phyloP scores from a whole-genome alignment of 805 yeast species.

The Yarrowia bubula region DNA sequence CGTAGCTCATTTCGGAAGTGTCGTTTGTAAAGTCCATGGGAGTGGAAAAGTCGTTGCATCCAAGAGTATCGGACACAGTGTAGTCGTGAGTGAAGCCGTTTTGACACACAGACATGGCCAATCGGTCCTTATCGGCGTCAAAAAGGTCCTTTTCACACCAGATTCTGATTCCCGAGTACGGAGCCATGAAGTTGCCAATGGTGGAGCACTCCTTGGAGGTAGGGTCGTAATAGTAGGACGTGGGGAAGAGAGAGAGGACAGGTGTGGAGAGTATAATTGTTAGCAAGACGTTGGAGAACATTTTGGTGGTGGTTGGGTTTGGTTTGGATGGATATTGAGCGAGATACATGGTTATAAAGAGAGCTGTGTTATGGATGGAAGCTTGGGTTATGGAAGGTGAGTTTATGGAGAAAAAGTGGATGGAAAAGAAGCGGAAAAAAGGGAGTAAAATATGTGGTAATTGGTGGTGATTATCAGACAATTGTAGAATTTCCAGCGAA shows the following conservation, averaged over 20 bases:
- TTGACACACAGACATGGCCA: conserved; percentile 15
- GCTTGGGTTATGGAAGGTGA: neutral
- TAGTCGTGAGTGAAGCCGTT: conserved; percentile 3
- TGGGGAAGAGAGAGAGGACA: neutral
- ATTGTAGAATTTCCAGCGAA: no score
- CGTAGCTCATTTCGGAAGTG: neutral
- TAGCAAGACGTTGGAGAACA: neutral
- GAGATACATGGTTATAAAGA: neutral
- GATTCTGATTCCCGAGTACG: conserved; percentile 12
- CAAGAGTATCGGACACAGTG: neutral
- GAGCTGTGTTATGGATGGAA: neutral
- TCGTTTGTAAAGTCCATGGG: neutral
- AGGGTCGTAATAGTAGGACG: neutral
- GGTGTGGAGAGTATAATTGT: neutral
- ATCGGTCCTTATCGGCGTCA: neutral
- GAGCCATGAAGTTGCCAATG: conserved; percentile 21
- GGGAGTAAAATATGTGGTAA: no score
- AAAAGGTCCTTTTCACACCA: conserved; percentile 5
- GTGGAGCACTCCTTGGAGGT: neutral
- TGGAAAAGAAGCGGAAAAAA: neutral
- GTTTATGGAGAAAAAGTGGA: neutral
- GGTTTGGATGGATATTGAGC: neutral
- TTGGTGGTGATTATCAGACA: no score
- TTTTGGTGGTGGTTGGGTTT: neutral
- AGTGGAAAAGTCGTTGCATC: neutral